Conservation (phyloP, 1,284 basidiomycete species). For the Jaminaea rosea region DNA sequence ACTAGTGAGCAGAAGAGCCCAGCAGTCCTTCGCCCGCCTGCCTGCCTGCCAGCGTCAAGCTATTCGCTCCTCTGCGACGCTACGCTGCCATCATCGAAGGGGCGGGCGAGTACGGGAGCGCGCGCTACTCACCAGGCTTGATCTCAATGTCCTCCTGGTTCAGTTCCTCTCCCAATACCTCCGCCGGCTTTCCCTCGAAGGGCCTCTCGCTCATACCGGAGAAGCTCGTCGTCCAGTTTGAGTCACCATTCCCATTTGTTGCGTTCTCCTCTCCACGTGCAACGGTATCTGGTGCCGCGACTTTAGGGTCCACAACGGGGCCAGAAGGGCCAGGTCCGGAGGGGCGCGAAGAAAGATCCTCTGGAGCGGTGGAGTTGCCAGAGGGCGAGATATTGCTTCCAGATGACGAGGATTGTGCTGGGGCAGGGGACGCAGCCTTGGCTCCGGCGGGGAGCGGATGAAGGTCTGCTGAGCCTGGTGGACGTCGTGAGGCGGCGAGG, state of each 20-base stretch:
- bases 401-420: background rate
- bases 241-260: conserved; percentile 2
- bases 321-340: conserved; percentile 13
- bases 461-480: conserved; percentile 2
- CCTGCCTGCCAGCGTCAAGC: no score
- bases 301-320: conserved; percentile 13
- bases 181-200: conserved; percentile 67
- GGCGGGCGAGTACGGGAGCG: no score
- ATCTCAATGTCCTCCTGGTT: conserved; percentile 76
- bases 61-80: no score
- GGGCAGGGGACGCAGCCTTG: background rate
- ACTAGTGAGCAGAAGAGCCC: no score
- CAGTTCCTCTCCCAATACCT: conserved; percentile 66
- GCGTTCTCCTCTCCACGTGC: conserved; percentile 9
- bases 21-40: no score
- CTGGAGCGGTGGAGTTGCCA: conserved; percentile 26
- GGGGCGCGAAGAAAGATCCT: conserved; percentile 26
- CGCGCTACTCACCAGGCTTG: conserved; percentile 59
- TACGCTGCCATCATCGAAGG: no score
- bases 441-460: conserved; percentile 1
- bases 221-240: conserved; percentile 78
- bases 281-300: conserved; percentile 17
- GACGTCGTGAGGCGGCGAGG: background rate
- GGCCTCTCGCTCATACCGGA: conserved; percentile 69
- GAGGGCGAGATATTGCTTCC: background rate